These are phyloP conservation scores for Claviceps africana DNA, from an alignment of 2,329 filamentous ascomycete species.

Conservation along the genomic window DNA sequence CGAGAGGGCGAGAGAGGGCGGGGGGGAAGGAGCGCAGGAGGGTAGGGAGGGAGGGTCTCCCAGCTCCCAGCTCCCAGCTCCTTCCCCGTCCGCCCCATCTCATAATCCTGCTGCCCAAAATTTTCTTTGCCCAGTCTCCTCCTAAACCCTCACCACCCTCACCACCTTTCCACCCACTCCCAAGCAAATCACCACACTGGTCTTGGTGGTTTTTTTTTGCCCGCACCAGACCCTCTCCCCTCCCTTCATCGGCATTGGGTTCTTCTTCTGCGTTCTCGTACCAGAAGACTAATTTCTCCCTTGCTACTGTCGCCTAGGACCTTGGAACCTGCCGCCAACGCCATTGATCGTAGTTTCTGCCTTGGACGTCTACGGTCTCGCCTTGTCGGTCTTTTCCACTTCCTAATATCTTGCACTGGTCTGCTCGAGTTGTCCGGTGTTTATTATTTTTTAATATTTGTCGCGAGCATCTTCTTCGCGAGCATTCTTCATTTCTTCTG, in stretches of 20 bases:
- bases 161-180: constrained; percentile 17
- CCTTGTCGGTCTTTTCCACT: constrained; percentile 15
- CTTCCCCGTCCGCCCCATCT: constrained; percentile 19
- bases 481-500: constrained; percentile 5
- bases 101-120: constrained; percentile 23
- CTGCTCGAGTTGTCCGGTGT: constrained; percentile 9
- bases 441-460: constrained; percentile 1
- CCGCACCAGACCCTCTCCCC: constrained; percentile 18
- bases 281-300: constrained; percentile 17
- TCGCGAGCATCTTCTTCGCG: constrained; percentile 5
- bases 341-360: constrained; percentile 18
- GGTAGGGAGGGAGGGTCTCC: not conserved
- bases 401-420: constrained; percentile 15
- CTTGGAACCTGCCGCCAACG: constrained; percentile 11
- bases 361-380: constrained; percentile 16
- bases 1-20: not conserved
- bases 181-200: constrained; percentile 15
- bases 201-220: constrained; percentile 18
- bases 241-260: constrained; percentile 18
- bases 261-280: constrained; percentile 18
- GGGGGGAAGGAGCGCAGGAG: not conserved
- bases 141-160: constrained; percentile 25
- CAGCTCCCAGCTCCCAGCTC: too few relatives aligned
- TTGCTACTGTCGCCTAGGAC: constrained; percentile 11
- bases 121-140: constrained; percentile 22